Percentiles rank a stretch among this genome's conserved stretches.
Conservation (phyloP, 1,139 yeast species). For the Geotrichum europaeum region DNA sequence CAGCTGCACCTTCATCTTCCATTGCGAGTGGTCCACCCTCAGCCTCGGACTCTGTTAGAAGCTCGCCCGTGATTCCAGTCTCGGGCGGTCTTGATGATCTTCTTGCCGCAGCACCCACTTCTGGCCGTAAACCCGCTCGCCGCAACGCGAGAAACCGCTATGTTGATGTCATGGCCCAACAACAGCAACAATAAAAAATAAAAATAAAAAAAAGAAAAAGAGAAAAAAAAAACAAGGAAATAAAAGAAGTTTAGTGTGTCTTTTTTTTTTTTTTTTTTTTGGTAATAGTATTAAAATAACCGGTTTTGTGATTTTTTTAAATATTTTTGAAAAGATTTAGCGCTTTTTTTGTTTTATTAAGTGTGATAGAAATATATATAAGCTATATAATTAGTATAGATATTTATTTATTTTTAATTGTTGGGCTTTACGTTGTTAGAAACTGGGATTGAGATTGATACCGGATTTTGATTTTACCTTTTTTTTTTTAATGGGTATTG, state of each 20-base stretch:
- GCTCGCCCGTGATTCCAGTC: slow-evolving; percentile 3
- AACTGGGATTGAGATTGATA: not conserved
- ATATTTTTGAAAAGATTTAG: not conserved
- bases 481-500: slow-evolving; percentile 1
- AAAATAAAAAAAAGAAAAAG: not conserved
- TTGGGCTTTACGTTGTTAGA: not conserved
- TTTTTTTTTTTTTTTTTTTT: not conserved
- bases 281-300: not conserved
- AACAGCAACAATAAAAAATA: not conserved
- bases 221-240: not conserved
- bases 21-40: not conserved
- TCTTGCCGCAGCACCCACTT: slow-evolving; percentile 41
- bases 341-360: not conserved
- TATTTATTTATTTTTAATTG: not conserved
- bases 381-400: not conserved
- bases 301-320: not conserved
- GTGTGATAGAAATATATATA: not conserved
- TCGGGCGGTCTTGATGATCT: slow-evolving; percentile 61
- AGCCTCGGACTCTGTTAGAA: not conserved
- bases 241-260: too few species aligned
- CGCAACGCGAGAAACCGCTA: slow-evolving; percentile 68
- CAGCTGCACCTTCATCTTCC: slow-evolving; percentile 1
- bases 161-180: slow-evolving; percentile 64
- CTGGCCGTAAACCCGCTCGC: slow-evolving; percentile 47
- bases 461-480: not conserved